Evolutionary conservation across 495 filamentous ascomycete species (phyloP), one percentile per base, ranked within the genome.

Genomic region (Penicillium diatomitis): DNA sequence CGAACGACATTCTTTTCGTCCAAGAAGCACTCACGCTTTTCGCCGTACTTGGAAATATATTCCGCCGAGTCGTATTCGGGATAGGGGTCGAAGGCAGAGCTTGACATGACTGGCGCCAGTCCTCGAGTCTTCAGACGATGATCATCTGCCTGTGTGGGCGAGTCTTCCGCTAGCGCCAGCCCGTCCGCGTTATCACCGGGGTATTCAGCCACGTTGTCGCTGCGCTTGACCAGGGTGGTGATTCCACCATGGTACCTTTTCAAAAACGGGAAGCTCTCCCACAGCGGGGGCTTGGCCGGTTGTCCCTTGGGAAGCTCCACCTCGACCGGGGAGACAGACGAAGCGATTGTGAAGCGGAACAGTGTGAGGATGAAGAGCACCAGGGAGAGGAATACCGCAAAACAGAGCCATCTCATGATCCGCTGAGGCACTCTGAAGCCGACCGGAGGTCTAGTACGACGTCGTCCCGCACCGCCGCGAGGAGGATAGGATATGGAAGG

Each of bases 201-300:
- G 61, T 89, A 96, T 60, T 96, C 86, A 8, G 90, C 83, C 2
- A 73, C 63, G 49, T 85, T 87, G 8, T 84, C 68, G 10, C 65
- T 58, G 39, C 81, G 71, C 6, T 79, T 62, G 0, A 86, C 78
- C 50, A 95, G 55, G 2, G 71, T 81, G 50, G 78, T 72, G 40
- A 96, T 72, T 0, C 90, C 90, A 10, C 90, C 90, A 62, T 92
- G 85, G 62, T 96, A 96, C 46, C 89, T 74, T 41, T 76, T 82
- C 48, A 96, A 65, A 60, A 92, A 89, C 1, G 80, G 80, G 61
- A 94, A 96, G 4, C 70, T 72, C 60, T 94, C 86, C 90, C 90
- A 96, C 40, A 70, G 63, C 3, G 79, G 79, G n/a, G 87, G 85
- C 40, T 78, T 75, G 0, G 74, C 64, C 3, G 78, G 64, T 3